Evolutionary conservation across 1,284 basidiomycete species (phyloP).

Genomic region (Cryptococcus sp.): DNA sequence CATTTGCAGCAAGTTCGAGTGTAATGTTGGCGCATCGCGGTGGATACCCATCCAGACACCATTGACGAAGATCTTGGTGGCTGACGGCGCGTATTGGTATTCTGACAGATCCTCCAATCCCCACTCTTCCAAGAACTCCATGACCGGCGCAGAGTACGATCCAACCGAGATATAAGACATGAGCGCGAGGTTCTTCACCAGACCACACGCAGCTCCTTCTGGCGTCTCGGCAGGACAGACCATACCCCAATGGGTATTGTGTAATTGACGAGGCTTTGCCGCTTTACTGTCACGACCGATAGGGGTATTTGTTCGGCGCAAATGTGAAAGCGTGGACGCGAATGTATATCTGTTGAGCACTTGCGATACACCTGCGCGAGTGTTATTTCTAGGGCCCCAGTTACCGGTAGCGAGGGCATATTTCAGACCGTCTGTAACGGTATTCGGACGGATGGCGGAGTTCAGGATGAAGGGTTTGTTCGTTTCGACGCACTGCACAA

Average conservation of each 20-base stretch:
- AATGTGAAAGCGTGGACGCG: slow-evolving; percentile 94
- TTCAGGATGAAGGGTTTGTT: slow-evolving; percentile 94
- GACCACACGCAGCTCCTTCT: slow-evolving; percentile 98
- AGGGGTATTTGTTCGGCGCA: slow-evolving; percentile 97
- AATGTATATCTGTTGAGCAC: slow-evolving; percentile 99
- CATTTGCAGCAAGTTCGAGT: slow-evolving; percentile 89
- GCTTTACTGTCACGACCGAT: slow-evolving; percentile 99
- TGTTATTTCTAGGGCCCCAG: slow-evolving; percentile 99
- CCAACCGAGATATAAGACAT: slow-evolving; percentile 99
- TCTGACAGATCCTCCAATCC: slow-evolving; percentile 90
- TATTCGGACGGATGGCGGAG: slow-evolving; percentile 90
- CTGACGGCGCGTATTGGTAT: slow-evolving; percentile 78
- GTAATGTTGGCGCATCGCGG: slow-evolving; percentile 87
- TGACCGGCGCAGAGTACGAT: slow-evolving; percentile 91
- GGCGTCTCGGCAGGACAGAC: slow-evolving; percentile 99
- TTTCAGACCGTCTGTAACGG: slow-evolving; percentile 97
- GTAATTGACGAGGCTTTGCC: slow-evolving; percentile 96
- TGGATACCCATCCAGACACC: slow-evolving; percentile 99
- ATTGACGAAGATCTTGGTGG: slow-evolving; percentile 98
- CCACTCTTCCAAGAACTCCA: slow-evolving; percentile 99
- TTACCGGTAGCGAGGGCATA: slow-evolving; percentile 99
- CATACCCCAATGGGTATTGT: slow-evolving; percentile 99
- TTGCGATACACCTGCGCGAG: slow-evolving; percentile 97
- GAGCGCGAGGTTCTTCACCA: slow-evolving; percentile 97
- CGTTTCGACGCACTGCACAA: slow-evolving; percentile 83